Percentiles rank a stretch among this genome's conserved stretches.
These are phyloP conservation scores for Fragaria nilgerrensis DNA, from an alignment of 306 rosid genomes.

Conservation along the genomic window DNA sequence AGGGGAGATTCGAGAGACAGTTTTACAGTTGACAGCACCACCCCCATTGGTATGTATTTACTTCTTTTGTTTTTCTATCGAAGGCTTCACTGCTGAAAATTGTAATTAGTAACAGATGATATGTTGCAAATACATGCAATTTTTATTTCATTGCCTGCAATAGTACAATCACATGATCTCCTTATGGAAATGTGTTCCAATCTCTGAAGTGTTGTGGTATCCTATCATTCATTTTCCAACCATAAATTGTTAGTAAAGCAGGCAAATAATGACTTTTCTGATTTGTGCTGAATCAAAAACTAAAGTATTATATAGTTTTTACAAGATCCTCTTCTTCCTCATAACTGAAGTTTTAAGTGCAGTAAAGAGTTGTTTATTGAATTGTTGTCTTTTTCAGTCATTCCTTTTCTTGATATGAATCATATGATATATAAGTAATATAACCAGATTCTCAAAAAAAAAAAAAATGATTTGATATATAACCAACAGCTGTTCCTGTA, in stretches of 20 bases:
- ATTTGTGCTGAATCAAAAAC: constrained; percentile 7
- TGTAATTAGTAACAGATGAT: not conserved
- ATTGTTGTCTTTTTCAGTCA: not conserved
- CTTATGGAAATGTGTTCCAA: not conserved
- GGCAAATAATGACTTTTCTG: not conserved
- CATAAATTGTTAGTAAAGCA: not conserved
- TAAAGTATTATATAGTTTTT: not conserved
- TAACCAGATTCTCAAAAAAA: no score
- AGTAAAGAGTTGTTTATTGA: not conserved
- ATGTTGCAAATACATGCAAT: constrained; percentile 4
- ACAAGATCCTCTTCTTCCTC: not conserved
- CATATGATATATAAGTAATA: no score
- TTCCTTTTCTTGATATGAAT: not conserved
- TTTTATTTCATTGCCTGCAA: not conserved
- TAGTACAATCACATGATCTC: not conserved
- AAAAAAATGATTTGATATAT: not conserved
- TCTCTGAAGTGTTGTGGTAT: constrained; percentile 10
- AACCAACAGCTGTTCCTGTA: not conserved
- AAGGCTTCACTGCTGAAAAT: not conserved
- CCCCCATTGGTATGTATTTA: constrained; percentile 54
- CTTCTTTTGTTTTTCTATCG: no score
- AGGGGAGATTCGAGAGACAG: constrained; percentile 76
- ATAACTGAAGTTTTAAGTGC: not conserved
- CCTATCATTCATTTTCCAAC: not conserved
- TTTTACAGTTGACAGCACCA: constrained; percentile 75